phyloP scores from a whole-genome alignment of 495 filamentous ascomycete species.

The Copromyces sp. region DNA sequence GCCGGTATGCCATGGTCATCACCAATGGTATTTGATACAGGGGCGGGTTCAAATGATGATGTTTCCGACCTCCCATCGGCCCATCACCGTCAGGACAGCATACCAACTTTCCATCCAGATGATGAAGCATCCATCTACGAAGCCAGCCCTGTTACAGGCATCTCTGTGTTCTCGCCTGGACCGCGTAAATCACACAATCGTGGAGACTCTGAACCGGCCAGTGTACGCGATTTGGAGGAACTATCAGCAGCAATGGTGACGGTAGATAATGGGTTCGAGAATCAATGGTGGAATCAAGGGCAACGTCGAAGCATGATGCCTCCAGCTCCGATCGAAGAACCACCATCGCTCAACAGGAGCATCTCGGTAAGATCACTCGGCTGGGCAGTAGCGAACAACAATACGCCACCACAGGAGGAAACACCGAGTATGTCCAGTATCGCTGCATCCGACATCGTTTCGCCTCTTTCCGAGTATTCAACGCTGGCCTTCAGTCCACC shows the following conservation, averaged over 20 bases:
- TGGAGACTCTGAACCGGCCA: conserved; percentile 8
- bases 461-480: conserved; percentile 3
- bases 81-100: neutral
- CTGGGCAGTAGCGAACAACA: conserved; percentile 7
- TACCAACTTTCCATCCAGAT: conserved; percentile 1
- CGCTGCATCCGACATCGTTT: neutral
- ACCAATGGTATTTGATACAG: conserved; percentile 21
- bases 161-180: conserved; percentile 21
- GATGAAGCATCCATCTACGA: conserved; percentile 7
- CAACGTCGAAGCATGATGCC: conserved; percentile 12
- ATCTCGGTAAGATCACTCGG: conserved; percentile 5
- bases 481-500: neutral
- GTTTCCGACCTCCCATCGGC: neutral
- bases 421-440: neutral
- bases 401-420: neutral
- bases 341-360: neutral
- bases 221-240: conserved; percentile 33
- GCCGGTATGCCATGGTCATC: conserved; percentile 35
- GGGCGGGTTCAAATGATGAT: conserved; percentile 8
- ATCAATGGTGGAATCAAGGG: conserved; percentile 42
- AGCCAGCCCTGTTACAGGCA: conserved; percentile 12
- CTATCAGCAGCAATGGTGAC: conserved; percentile 46
- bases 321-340: neutral
- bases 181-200: neutral
- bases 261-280: conserved; percentile 43